phyloP scores from a whole-genome alignment of 768 basidiomycete genomes.

The Psilocybe tampanensis region DNA sequence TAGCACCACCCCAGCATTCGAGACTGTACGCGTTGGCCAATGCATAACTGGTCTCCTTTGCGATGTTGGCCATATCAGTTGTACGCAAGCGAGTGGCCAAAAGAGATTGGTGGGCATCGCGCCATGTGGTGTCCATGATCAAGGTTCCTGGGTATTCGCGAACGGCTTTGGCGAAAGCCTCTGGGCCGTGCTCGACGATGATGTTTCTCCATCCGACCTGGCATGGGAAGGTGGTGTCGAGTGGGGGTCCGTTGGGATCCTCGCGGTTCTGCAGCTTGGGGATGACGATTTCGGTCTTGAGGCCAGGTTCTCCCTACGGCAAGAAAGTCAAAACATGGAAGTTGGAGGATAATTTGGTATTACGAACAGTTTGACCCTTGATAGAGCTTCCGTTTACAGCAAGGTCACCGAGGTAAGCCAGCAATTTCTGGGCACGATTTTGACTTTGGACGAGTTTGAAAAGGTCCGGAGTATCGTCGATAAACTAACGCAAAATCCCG shows the following conservation, averaged over 20 bases:
- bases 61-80: conserved; percentile 97
- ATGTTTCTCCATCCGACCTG: conserved; percentile 96
- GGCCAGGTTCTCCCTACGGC: conserved; percentile 84
- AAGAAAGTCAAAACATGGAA: not conserved
- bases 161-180: conserved; percentile 97
- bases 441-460: conserved; percentile 98
- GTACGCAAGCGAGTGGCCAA: conserved; percentile 96
- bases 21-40: conserved; percentile 94
- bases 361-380: conserved; percentile 79
- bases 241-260: conserved; percentile 68
- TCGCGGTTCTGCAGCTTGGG: conserved; percentile 81
- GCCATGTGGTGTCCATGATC: conserved; percentile 99
- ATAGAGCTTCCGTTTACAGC: conserved; percentile 98
- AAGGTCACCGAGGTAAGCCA: conserved; percentile 96
- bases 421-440: conserved; percentile 96
- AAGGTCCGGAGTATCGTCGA: conserved; percentile 98
- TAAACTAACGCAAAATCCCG: conserved; percentile 82
- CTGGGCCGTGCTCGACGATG: conserved; percentile 96
- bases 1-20: conserved; percentile 99
- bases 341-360: not conserved
- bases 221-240: conserved; percentile 86
- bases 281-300: conserved; percentile 84
- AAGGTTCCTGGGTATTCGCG: conserved; percentile 93
- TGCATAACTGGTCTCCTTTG: conserved; percentile 95
- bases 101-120: conserved; percentile 97